Base-by-base conservation (phyloP, 1,284 basidiomycete species). In the Rhodotorula sp. region DNA sequence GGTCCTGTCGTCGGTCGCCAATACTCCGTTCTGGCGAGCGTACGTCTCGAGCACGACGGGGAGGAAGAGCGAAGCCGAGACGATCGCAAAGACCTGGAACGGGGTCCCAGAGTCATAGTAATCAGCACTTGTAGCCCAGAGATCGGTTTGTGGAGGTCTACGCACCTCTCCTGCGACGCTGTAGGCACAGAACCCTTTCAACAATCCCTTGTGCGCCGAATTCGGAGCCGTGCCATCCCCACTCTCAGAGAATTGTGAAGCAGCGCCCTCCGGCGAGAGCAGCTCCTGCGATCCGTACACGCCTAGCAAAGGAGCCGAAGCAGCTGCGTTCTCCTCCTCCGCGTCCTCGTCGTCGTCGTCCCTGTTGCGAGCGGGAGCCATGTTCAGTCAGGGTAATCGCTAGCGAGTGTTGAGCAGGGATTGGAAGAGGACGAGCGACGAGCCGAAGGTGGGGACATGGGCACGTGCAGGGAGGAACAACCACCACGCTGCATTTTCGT, bases 91-190 rank as follows among this genome's bases (percentile, higher is more conserved):
- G 18, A 77, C 68, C 74, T 76, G 64, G 12, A 26, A 10, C 29
- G 29, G 29, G 29, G 29, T 29, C 29, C 29, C 29, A 29, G 29
- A 29, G 29, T 29, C 29, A 29, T 29, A 29, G 29, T 29, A 29
- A 29, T 29, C 29, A 29, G 29, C 29, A 29, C 29, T 3, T 29
- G 29, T 29, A 29, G 29, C 29, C 29, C 29, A 29, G 29, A 29
- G 29, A 29, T 29, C 29, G 12, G 39, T 43, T 43, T 12, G 10
- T 14, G 20, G 21, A 15, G 52, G 4, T 16, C 4, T 16, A 43
- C 61, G 20, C 46, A 75, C 76, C 68, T 78, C 77, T 26, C 67
- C 69, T n/a, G 77, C 77, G 47, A 76, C 67, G 1, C 69, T 70
- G 64, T 74, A 78, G 1, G 65, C 31, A n/a, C 68, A 68, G 65